Conservation (phyloP, 2,329 filamentous ascomycete genomes). For the Onygena corvina region DNA sequence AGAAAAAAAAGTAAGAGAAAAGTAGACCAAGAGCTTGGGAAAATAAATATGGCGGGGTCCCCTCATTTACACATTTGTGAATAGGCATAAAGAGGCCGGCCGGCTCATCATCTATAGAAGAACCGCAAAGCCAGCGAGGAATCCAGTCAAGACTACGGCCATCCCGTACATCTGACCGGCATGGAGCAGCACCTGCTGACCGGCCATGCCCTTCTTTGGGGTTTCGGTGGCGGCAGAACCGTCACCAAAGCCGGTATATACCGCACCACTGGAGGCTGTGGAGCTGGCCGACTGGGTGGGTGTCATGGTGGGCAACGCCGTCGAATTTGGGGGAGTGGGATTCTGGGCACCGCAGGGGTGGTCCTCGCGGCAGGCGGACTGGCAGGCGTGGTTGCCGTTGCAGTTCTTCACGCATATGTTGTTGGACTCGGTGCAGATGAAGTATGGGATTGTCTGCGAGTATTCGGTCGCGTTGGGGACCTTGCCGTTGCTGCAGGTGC, state of each 20-base stretch:
- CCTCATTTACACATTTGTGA: constrained; percentile 6
- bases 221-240: constrained; percentile 24
- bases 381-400: constrained; percentile 37
- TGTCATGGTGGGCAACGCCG: constrained; percentile 29
- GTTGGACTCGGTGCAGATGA: constrained; percentile 46
- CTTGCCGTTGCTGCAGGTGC: constrained; percentile 44
- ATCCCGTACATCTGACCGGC: constrained; percentile 46
- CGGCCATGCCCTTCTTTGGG: constrained; percentile 22
- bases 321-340: constrained; percentile 44
- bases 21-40: background rate
- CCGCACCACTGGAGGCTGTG: constrained; percentile 25
- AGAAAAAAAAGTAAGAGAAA: background rate
- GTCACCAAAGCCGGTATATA: constrained; percentile 37
- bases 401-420: constrained; percentile 45
- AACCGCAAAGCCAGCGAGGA: constrained; percentile 47
- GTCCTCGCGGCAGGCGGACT: constrained; percentile 39
- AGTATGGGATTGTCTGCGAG: constrained; percentile 52
- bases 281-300: constrained; percentile 25
- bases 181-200: constrained; percentile 35
- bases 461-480: constrained; percentile 50
- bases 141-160: constrained; percentile 41
- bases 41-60: too few species aligned
- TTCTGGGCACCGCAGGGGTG: constrained; percentile 52
- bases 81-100: background rate
- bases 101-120: constrained; percentile 26